phyloP scores from a whole-genome alignment of 495 filamentous ascomycete genomes.

The Tuber calosporum region DNA sequence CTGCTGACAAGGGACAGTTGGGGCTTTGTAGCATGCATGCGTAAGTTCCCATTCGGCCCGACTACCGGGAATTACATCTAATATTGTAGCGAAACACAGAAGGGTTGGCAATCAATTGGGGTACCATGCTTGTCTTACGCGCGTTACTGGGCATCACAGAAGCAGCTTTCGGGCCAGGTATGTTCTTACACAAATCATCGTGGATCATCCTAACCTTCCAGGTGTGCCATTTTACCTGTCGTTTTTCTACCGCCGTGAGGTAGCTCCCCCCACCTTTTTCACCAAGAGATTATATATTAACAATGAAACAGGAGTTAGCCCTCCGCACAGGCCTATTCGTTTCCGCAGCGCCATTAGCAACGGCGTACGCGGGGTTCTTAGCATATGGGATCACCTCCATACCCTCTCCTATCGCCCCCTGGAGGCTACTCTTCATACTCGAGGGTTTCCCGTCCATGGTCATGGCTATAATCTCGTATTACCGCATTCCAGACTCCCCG shows the following conservation, averaged over 20 bases:
- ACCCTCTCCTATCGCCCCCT: slow-evolving; percentile 59
- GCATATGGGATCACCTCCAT: slow-evolving; percentile 77
- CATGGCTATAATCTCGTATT: slow-evolving; percentile 60
- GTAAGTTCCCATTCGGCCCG: slow-evolving; percentile 39
- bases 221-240: slow-evolving; percentile 66
- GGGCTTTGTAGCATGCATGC: slow-evolving; percentile 42
- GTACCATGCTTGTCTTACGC: slow-evolving; percentile 58
- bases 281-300: slow-evolving; percentile 5
- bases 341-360: slow-evolving; percentile 71
- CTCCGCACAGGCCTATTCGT: slow-evolving; percentile 70
- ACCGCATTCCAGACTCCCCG: slow-evolving; percentile 65
- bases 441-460: slow-evolving; percentile 69
- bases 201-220: slow-evolving; percentile 14
- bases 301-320: slow-evolving; percentile 54
- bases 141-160: slow-evolving; percentile 64
- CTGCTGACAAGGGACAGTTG: slow-evolving; percentile 29
- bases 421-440: slow-evolving; percentile 75
- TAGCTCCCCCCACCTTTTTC: not conserved
- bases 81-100: slow-evolving; percentile 50
- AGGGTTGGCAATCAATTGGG: slow-evolving; percentile 55
- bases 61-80: slow-evolving; percentile 50
- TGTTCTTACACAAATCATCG: not conserved
- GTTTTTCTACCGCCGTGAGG: slow-evolving; percentile 72
- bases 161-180: slow-evolving; percentile 58
- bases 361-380: slow-evolving; percentile 72